A percentile compares a stretch with the other conserved stretches of the same genome.
Conservation (phyloP, 805 yeast species). For the Kregervanrija delftensis region DNA sequence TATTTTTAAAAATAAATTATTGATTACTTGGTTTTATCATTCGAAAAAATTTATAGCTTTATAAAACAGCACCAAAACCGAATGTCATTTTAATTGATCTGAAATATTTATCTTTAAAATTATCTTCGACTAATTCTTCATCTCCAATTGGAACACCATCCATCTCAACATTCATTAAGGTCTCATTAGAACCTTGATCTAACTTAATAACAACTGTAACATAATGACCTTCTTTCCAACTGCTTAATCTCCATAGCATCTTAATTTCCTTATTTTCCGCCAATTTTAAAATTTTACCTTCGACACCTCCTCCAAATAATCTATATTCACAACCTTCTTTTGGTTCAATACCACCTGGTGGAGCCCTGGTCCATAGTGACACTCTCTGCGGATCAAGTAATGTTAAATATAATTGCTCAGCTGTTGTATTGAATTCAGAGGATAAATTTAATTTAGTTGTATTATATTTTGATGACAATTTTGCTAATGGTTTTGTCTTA, state of each 20-base stretch:
- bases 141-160: constrained; percentile 93
- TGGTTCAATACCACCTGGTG: constrained; percentile 48
- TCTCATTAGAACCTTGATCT: constrained; percentile 77
- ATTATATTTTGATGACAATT: constrained; percentile 58
- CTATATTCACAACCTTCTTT: constrained; percentile 56
- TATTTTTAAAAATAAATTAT: too few relatives aligned
- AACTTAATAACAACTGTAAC: constrained; percentile 63
- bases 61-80: constrained; percentile 92
- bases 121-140: constrained; percentile 77
- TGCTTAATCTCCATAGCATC: constrained; percentile 80
- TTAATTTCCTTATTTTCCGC: constrained; percentile 53
- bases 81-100: constrained; percentile 85
- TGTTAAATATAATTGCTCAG: constrained; percentile 76
- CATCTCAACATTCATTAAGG: constrained; percentile 71
- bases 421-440: constrained; percentile 78
- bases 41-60: constrained; percentile 7
- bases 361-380: constrained; percentile 85
- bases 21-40: too few relatives aligned
- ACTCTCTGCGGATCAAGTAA: constrained; percentile 71
- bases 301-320: constrained; percentile 82
- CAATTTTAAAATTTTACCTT: constrained; percentile 60
- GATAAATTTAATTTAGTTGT: constrained; percentile 74
- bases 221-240: constrained; percentile 83
- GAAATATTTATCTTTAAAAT: constrained; percentile 85
- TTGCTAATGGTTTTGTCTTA: constrained; percentile 5